A percentile compares a stretch with the other conserved stretches of the same genome.
phyloP scores from a whole-genome alignment of 1,139 yeast species.

The Nakaseomyces delphensis region DNA sequence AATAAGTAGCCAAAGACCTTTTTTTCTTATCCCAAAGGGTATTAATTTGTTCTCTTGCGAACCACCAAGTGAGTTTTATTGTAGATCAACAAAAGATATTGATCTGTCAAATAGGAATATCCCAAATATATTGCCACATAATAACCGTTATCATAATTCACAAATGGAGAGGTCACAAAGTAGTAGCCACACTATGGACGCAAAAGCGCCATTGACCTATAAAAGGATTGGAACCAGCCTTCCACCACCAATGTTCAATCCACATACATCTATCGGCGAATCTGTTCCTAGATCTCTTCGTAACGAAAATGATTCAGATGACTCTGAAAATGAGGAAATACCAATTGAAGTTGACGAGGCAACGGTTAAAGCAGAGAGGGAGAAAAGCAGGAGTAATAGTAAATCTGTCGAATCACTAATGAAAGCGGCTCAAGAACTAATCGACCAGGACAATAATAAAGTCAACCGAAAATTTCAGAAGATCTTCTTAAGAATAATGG shows the following conservation, averaged over 20 bases:
- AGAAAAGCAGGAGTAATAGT: neutral
- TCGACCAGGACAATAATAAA: neutral
- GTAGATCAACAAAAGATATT: too few relatives aligned
- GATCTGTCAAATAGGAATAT: neutral
- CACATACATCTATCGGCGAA: neutral
- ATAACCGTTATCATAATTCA: neutral
- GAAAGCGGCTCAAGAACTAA: conserved; percentile 1
- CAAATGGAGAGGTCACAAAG: neutral
- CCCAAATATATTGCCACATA: neutral
- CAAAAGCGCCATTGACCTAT: neutral
- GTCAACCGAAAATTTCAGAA: neutral
- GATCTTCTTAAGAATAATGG: neutral
- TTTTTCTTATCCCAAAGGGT: neutral
- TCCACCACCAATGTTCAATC: neutral
- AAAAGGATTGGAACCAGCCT: neutral
- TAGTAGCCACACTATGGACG: neutral
- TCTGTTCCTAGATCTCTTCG: neutral
- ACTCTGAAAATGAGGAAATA: neutral
- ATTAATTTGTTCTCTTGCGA: neutral
- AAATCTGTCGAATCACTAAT: neutral
- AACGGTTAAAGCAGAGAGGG: neutral
- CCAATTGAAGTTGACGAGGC: neutral
- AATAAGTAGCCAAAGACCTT: neutral
- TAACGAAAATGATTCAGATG: neutral
- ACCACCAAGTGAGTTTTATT: too few relatives aligned